A percentile compares a stretch with the other conserved stretches of the same genome.
These are phyloP conservation scores for Sugiyamaella paludigena DNA, from an alignment of 1,139 yeast genomes.

Conservation along the genomic window DNA sequence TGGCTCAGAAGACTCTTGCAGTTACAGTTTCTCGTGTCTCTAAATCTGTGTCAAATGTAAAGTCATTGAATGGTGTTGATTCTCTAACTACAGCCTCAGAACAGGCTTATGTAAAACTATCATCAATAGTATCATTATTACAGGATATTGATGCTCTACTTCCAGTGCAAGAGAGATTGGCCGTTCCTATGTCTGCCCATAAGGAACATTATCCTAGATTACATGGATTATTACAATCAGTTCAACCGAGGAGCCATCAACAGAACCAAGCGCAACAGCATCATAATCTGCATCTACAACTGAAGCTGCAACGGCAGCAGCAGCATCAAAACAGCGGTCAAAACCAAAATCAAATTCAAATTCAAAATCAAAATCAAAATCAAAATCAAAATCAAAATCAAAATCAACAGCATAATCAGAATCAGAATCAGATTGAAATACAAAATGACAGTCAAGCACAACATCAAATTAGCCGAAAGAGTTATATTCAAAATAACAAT, in stretches of 20 bases:
- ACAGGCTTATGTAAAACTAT: conserved; percentile 3
- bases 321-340: neutral
- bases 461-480: too few species aligned
- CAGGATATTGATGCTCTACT: conserved; percentile 11
- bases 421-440: too few species aligned
- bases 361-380: neutral
- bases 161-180: conserved; percentile 11
- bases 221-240: conserved; percentile 5
- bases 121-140: conserved; percentile 8
- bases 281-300: neutral
- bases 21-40: conserved; percentile 1
- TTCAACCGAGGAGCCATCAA: neutral
- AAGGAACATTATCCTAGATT: conserved; percentile 12
- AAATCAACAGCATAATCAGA: neutral
- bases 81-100: conserved; percentile 6
- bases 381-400: neutral
- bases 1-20: conserved; percentile 1
- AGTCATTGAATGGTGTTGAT: conserved; percentile 4
- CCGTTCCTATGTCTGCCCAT: conserved; percentile 8
- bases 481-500: neutral
- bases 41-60: neutral
- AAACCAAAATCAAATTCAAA: neutral
- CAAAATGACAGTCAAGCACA: too few species aligned
- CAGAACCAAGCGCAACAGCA: neutral
- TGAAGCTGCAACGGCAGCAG: neutral